phyloP scores from a whole-genome alignment of 768 basidiomycete species.

The Psilocybe cyanescens region DNA sequence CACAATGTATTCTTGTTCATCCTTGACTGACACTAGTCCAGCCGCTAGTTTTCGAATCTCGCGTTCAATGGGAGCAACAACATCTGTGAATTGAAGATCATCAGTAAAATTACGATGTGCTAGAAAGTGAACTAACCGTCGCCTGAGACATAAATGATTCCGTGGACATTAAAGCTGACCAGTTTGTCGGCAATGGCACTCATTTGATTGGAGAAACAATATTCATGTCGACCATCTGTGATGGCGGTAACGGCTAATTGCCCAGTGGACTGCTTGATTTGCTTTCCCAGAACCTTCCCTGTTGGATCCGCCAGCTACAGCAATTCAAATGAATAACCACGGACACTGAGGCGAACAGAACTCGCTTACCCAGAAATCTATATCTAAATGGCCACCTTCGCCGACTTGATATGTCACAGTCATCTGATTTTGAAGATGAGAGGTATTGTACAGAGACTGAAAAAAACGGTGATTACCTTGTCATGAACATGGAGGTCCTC shows the following conservation, averaged over 20 bases:
- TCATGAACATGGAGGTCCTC: conserved; percentile 92
- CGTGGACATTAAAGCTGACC: conserved; percentile 98
- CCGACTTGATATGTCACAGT: conserved; percentile 99
- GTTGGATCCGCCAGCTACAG: conserved; percentile 81
- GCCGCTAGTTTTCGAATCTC: conserved; percentile 88
- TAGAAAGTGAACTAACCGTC: conserved; percentile 60
- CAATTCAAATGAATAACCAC: conserved; percentile 14
- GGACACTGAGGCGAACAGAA: neutral
- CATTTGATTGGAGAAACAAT: conserved; percentile 99
- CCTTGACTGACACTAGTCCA: conserved; percentile 88
- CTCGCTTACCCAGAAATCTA: conserved; percentile 88
- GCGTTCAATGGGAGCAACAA: conserved; percentile 93
- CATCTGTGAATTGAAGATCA: conserved; percentile 46
- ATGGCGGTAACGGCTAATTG: conserved; percentile 86
- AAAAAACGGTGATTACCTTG: conserved; percentile 56
- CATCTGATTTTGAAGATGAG: conserved; percentile 63
- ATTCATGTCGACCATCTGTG: conserved; percentile 86
- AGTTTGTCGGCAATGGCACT: conserved; percentile 94
- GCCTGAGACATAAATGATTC: conserved; percentile 91
- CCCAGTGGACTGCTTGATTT: conserved; percentile 88
- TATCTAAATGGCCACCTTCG: conserved; percentile 94
- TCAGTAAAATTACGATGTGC: conserved; percentile 7
- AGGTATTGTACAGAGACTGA: conserved; percentile 7
- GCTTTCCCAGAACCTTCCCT: conserved; percentile 68
- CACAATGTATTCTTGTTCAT: conserved; percentile 99